Base-by-base conservation (phyloP, 805 yeast species). In the Peterozyma xylosa region DNA sequence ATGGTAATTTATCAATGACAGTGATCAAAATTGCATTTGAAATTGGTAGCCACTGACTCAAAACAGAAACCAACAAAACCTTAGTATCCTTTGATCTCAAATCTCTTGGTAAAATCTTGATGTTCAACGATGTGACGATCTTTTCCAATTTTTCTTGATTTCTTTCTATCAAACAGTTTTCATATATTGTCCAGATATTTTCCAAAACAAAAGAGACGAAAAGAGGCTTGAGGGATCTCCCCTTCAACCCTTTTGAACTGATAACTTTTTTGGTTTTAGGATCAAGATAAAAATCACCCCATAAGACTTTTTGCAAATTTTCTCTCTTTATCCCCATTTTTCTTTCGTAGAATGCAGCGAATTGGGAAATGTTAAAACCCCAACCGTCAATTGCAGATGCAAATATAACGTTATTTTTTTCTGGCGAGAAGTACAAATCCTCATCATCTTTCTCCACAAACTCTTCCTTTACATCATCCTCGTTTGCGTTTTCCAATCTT, bases 341-440 rank as follows among this genome's bases (percentile, higher is more conserved):
- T 40, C 78, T 77, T 64, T 84, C 93, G 59, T 88, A 87, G 32
- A 93, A 79, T 45, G 84, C 81, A 7, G 96, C 86, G 62, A 93
- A 86, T 51, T 93, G 96, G 42, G 86, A 78, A 41, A 93, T 71
- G 37, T 87, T 85, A 62, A 93, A 93, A 1, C 98, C 99, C 98
- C 99, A 93, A 11, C 98, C 98, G 64, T 93, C 99, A 15, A 85
- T 71, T 1, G 99, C 99, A 29, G 78, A 73, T 0, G 96, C 91
- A 67, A 91, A 91, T 0, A 91, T 78, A 5, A 91, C 96, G 56
- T 91, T 91, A 57, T 88, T 88, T 51, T 78, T 74, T 41, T 83
- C 86, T 0, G 99, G 99, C 14, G 86, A 73, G 50, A 91, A 91
- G 58, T 90, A 90, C 21, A 90, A 64, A 53, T 82, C 95, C 33